Evolutionary conservation across 2,329 filamentous ascomycete species (phyloP).

Genomic region (Plectosphaerella plurivora): DNA sequence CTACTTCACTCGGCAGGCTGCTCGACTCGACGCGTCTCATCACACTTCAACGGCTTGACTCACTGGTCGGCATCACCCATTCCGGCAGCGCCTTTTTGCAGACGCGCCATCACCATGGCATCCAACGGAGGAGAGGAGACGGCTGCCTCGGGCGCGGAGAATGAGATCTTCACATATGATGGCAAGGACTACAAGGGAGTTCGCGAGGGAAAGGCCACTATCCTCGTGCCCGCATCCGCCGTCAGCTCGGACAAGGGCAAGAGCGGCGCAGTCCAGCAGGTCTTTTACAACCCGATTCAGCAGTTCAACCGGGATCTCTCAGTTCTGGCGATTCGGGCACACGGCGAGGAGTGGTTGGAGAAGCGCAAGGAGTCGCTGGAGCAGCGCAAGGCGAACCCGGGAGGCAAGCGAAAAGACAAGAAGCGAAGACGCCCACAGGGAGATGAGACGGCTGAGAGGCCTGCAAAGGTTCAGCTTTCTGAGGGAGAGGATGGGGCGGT

Average conservation of each 20-base stretch:
- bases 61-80: not conserved
- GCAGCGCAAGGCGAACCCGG: conserved; percentile 33
- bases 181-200: conserved; percentile 48
- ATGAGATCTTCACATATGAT: conserved; percentile 25
- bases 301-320: conserved; percentile 98
- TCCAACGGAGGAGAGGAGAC: not conserved
- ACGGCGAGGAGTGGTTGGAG: conserved; percentile 63
- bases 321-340: conserved; percentile 85
- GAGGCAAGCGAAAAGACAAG: conserved; percentile 21
- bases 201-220: conserved; percentile 53
- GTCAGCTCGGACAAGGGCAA: conserved; percentile 37
- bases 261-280: conserved; percentile 64
- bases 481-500: conserved; percentile 11
- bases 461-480: conserved; percentile 21
- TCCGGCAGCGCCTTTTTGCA: not conserved
- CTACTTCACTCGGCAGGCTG: too few species aligned
- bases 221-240: conserved; percentile 45
- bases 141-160: not conserved
- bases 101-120: not conserved
- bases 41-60: too few species aligned
- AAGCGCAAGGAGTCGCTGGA: conserved; percentile 53
- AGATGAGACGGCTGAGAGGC: conserved; percentile 40
- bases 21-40: too few species aligned
- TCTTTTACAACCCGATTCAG: conserved; percentile 99
- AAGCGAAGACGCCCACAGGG: conserved; percentile 39